Evolutionary conservation across 306 rosid species (phyloP).

Genomic region (Ochetophila trinervis): DNA sequence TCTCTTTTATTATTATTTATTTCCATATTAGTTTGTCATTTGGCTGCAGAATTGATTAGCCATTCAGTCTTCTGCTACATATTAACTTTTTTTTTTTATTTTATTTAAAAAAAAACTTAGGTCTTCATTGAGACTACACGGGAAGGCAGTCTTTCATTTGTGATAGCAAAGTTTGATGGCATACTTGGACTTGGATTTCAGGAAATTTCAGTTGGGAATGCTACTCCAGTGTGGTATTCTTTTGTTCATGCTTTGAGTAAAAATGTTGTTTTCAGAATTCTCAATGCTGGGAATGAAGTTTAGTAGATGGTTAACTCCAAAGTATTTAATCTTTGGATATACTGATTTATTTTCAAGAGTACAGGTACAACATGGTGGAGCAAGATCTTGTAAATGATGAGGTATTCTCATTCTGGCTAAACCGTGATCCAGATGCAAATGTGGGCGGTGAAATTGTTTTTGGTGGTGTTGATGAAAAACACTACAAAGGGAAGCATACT

Average conservation of each 20-base stretch:
- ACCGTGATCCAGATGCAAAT: constrained; percentile 45
- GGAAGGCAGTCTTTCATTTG: constrained; percentile 71
- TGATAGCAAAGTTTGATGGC: constrained; percentile 77
- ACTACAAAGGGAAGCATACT: constrained; percentile 69
- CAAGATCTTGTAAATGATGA: constrained; percentile 62
- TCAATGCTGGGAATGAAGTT: constrained; percentile 5
- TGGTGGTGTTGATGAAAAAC: constrained; percentile 69
- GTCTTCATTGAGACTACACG: constrained; percentile 76
- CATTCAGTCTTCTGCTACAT: not conserved
- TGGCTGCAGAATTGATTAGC: constrained; percentile 14
- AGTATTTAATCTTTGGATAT: constrained; percentile 6
- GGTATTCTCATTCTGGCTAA: constrained; percentile 91
- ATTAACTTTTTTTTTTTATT: not conserved
- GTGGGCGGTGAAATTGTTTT: constrained; percentile 79
- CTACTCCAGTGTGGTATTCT: constrained; percentile 73
- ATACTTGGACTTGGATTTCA: constrained; percentile 90
- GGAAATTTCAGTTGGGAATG: constrained; percentile 71
- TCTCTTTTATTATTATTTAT: not conserved
- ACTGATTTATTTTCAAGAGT: constrained; percentile 23
- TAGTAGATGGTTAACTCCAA: not conserved
- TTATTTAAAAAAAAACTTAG: constrained; percentile 34
- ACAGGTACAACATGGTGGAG: constrained; percentile 71
- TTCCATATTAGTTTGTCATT: constrained; percentile 4
- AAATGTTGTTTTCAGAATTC: not conserved
- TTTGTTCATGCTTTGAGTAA: constrained; percentile 9